Evolutionary conservation across 805 yeast genomes (phyloP), one percentile per base, ranked within the genome.

Genomic region (Candida morakotiae): DNA sequence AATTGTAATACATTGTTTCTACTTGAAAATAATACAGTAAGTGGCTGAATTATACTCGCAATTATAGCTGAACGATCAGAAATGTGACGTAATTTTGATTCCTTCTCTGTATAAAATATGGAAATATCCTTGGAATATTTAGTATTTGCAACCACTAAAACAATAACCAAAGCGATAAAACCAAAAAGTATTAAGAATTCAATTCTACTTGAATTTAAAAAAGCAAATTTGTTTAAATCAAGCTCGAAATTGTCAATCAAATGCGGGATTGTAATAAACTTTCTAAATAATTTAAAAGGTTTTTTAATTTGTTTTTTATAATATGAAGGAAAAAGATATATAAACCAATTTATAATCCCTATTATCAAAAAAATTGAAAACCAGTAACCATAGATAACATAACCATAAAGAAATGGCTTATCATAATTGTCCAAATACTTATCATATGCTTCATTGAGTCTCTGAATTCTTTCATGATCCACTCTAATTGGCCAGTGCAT

Each of bases 1-100:
- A 76, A 74, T 42, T 72, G 78, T 40, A 80, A 54, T 34, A 81
- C 53, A 49, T 80, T 81, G 55, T 81, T 81, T 47, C 85, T 60
- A 26, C 83, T 77, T 2, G 83, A 79, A 50, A 80, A 77, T 34
- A 79, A 55, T 24, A 77, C 60, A 31, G 78, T 45, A 31, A 77
- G 53, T 3, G 87, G 86, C 56, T 58, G 70, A 56, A 51, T 45
- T 11, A 69, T 63, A 3, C 68, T 54, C 4, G 51, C 58, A 31
- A 77, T 51, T 20, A 79, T 66, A 2, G 79, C 83, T 2, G 79
- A 49, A 44, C 86, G 62, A 46, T 77, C 77, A 26, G 73, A 77
- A 36, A 56, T 44, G 37, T 65, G 70, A 25, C 64, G 47, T 30
- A 47, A 34, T 15, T 56, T 38, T 0, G 64, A 62, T 4, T n/a